Conservation (phyloP, 768 basidiomycete genomes). For the Mycena olivaceomarginata region DNA sequence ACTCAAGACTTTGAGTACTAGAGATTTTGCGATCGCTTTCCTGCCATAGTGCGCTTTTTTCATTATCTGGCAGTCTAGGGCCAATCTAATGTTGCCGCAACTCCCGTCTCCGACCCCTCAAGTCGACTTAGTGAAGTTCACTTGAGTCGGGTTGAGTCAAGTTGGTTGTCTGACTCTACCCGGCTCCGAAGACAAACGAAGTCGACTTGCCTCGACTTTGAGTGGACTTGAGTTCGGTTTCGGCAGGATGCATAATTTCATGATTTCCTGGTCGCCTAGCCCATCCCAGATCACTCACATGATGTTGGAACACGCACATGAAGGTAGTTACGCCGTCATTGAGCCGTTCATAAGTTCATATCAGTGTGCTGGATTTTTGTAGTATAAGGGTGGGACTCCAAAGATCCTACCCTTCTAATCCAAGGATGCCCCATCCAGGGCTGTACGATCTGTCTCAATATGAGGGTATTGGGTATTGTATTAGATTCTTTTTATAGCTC, state of each 20-base stretch:
- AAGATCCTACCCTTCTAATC: no score
- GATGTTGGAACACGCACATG: neutral
- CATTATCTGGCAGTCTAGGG: no score
- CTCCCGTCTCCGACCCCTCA: neutral
- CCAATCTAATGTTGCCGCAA: neutral
- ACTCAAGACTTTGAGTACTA: no score
- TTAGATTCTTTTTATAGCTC: no score
- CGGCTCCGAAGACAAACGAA: neutral
- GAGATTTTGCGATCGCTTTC: no score
- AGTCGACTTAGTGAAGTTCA: slow-evolving; percentile 1
- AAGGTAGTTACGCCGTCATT: neutral
- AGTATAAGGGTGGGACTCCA: no score
- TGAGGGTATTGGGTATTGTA: no score
- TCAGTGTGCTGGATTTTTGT: slow-evolving; percentile 10
- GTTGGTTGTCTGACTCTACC: neutral
- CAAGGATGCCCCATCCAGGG: no score
- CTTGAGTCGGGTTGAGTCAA: neutral
- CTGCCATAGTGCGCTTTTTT: no score
- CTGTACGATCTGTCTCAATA: no score
- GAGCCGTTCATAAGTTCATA: neutral
- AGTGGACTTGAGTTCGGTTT: slow-evolving; percentile 6
- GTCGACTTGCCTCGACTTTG: slow-evolving; percentile 4
- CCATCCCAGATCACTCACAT: slow-evolving; percentile 3
- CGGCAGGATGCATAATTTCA: slow-evolving; percentile 3
- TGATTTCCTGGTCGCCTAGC: slow-evolving; percentile 1